Conservation (phyloP, 345 rosid genomes). For the Dipteronia dyeriana region DNA sequence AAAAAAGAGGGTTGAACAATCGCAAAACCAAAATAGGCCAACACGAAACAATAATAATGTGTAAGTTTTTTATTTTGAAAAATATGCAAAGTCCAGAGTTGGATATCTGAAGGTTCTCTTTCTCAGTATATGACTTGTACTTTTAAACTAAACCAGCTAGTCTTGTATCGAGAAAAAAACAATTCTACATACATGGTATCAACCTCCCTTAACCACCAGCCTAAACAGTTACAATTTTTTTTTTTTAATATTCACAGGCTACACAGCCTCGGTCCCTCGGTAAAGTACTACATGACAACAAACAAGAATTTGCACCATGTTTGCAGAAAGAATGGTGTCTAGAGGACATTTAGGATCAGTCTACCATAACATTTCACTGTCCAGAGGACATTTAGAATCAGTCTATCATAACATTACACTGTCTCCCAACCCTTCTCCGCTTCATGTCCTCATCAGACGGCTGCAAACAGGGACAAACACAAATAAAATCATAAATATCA, state of each 20-base stretch:
- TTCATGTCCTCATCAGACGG: conserved; percentile 39
- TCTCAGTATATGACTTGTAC: neutral
- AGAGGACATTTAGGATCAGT: conserved; percentile 23
- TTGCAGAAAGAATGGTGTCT: conserved; percentile 6
- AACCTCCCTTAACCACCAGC: neutral
- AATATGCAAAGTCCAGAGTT: neutral
- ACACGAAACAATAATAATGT: neutral
- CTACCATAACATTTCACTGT: conserved; percentile 17
- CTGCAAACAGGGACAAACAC: conserved; percentile 33
- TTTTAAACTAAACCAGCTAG: neutral
- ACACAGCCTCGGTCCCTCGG: neutral
- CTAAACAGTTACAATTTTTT: conserved; percentile 1
- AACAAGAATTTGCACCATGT: conserved; percentile 14
- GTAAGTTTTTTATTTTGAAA: neutral
- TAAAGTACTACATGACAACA: neutral
- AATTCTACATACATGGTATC: conserved; percentile 13
- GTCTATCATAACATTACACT: conserved; percentile 48
- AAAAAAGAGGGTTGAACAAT: no score
- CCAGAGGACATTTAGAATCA: conserved; percentile 20
- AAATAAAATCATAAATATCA: neutral
- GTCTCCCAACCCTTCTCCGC: conserved; percentile 33
- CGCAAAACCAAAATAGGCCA: no score
- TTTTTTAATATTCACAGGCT: neutral
- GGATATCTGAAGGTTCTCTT: neutral
- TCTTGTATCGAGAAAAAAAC: neutral